Evolutionary conservation across 192 early-diverging fungal genomes (phyloP), one percentile per base, ranked within the genome.

Genomic region (Podila epigama): DNA sequence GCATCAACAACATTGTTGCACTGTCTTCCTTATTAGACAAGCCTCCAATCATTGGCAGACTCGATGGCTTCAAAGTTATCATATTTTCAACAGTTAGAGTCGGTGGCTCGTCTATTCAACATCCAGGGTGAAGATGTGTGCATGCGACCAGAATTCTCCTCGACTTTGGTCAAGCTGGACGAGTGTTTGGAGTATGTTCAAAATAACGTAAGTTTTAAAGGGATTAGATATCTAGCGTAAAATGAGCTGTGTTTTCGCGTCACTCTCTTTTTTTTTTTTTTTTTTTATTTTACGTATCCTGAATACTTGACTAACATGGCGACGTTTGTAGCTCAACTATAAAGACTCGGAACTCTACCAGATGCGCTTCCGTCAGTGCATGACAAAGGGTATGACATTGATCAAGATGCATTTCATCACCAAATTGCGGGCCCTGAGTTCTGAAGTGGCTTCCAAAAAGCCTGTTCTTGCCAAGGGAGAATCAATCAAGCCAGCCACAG

Each of bases 291-390:
- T 8, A 2, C 2, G n/a, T n/a, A n/a, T n/a, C n/a, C n/a, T n/a
- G n/a, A n/a, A n/a, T n/a, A n/a, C n/a, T n/a, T n/a, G n/a, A n/a
- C n/a, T n/a, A n/a, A n/a, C n/a, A n/a, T n/a, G n/a, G n/a, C n/a
- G n/a, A n/a, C n/a, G n/a, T n/a, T n/a, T n/a, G n/a, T 81, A 89
- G 89, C 72, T 88, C 31, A 83, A 79, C 16, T 96, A 93, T 73
- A 85, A 86, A 28, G 97, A 99, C 80, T 89, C 94, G 8, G 95
- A 96, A 60, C 87, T 98, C 42, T 98, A 97, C 69, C 83, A 92
- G 34, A 94, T 97, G 92, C 86, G 95, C 22, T 98, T 96, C 73
- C 83, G 92, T 20, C 96, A 98, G 68, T 97, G 96, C 78, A 92
- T 97, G 83, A 95, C 95, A n/a, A 89, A 93, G 29, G 94, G 92